Conservation (phyloP, 208 protist genomes). For the Trypanosoma congolense region DNA sequence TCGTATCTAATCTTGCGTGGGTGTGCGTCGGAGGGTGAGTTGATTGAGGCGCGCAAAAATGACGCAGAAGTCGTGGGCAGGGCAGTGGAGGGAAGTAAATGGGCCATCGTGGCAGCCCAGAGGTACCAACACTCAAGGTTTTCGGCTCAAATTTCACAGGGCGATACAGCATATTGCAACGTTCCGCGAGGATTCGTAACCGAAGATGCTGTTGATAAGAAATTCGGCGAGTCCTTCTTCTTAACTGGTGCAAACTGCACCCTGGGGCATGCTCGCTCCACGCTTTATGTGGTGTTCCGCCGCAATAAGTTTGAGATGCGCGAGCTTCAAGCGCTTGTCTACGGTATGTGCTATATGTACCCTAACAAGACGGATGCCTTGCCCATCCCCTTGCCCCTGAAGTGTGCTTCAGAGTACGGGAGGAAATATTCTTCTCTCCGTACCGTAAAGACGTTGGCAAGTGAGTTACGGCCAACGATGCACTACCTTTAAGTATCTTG, state of each 20-base stretch:
- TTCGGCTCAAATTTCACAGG: not conserved
- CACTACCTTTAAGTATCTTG: slow-evolving; percentile 62
- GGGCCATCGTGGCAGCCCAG: slow-evolving; percentile 40
- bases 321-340: slow-evolving; percentile 35
- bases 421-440: slow-evolving; percentile 35
- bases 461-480: slow-evolving; percentile 35
- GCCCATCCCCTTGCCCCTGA: slow-evolving; percentile 49
- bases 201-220: slow-evolving; percentile 22
- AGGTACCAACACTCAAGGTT: slow-evolving; percentile 44
- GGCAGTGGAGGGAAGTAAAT: too few relatives aligned
- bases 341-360: slow-evolving; percentile 52
- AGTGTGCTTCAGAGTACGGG: slow-evolving; percentile 53
- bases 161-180: slow-evolving; percentile 26
- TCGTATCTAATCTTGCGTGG: slow-evolving; percentile 39
- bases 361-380: slow-evolving; percentile 62
- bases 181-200: slow-evolving; percentile 44
- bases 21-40: slow-evolving; percentile 44
- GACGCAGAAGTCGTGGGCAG: too few relatives aligned
- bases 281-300: slow-evolving; percentile 34
- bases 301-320: slow-evolving; percentile 16
- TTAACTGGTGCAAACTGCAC: slow-evolving; percentile 43
- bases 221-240: slow-evolving; percentile 31
- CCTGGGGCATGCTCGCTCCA: slow-evolving; percentile 43
- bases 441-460: slow-evolving; percentile 21
- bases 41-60: slow-evolving; percentile 4